Conservation (phyloP, 805 yeast genomes). For the Sungouiozyma ichnusensis region DNA sequence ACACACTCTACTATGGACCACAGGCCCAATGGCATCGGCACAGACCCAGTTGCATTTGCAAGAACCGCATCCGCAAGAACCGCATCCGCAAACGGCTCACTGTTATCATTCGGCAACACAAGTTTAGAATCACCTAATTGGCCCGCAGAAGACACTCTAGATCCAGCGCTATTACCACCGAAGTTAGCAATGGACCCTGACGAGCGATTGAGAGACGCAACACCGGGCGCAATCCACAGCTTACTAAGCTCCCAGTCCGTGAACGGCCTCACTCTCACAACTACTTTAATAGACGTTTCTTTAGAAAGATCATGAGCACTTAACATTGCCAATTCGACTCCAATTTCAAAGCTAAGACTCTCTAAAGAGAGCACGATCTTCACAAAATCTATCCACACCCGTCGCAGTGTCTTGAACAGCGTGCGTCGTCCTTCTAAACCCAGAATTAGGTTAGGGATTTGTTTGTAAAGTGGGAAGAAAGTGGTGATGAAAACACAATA, state of each 20-base stretch:
- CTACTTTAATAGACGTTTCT: slow-evolving; percentile 60
- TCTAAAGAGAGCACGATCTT: neutral
- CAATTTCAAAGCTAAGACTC: neutral
- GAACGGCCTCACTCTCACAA: slow-evolving; percentile 80
- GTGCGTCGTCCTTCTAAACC: no score
- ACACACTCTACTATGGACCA: slow-evolving; percentile 68
- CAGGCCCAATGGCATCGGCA: slow-evolving; percentile 27
- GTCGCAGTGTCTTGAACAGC: no score
- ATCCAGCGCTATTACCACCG: neutral
- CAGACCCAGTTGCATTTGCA: no score
- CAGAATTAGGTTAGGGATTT: no score
- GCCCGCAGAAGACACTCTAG: slow-evolving; percentile 2
- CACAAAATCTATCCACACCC: no score
- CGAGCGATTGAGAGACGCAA: neutral
- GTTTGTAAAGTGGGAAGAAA: no score
- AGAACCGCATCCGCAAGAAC: no score
- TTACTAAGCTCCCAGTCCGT: slow-evolving; percentile 45
- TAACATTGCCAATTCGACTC: neutral
- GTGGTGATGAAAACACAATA: neutral
- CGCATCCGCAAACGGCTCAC: no score
- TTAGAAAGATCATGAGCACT: slow-evolving; percentile 2
- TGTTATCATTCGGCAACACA: slow-evolving; percentile 7
- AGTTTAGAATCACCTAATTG: slow-evolving; percentile 10
- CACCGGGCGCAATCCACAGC: slow-evolving; percentile 23
- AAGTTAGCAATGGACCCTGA: neutral